phyloP scores from a whole-genome alignment of 2,329 filamentous ascomycete genomes.

The Leptographium lundbergii region DNA sequence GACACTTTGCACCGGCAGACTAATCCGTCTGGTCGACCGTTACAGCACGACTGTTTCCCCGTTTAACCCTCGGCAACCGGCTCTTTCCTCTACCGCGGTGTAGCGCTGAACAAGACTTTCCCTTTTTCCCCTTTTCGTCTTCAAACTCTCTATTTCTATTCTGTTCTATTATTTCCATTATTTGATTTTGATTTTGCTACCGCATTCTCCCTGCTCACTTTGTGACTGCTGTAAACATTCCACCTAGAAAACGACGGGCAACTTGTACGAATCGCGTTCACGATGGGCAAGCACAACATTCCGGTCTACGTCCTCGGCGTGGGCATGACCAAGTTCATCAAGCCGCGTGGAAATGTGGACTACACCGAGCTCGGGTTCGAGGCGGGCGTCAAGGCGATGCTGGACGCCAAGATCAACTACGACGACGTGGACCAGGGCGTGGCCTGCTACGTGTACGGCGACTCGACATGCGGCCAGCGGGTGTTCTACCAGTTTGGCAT shows the following conservation, averaged over 20 bases:
- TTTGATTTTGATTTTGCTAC: no score
- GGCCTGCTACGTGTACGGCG: slow-evolving; percentile 97
- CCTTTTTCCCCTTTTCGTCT: neutral
- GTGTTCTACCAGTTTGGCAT: slow-evolving; percentile 99
- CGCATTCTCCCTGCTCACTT: no score
- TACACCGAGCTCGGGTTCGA: slow-evolving; percentile 93
- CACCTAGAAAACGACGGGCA: no score
- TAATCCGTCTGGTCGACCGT: no score
- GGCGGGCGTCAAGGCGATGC: slow-evolving; percentile 76
- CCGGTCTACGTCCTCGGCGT: slow-evolving; percentile 84
- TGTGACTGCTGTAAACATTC: no score
- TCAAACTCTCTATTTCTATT: neutral
- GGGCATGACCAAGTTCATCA: slow-evolving; percentile 99
- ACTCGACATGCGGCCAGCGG: slow-evolving; percentile 86
- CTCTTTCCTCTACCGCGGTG: no score
- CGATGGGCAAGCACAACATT: slow-evolving; percentile 37
- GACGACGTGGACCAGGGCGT: slow-evolving; percentile 91
- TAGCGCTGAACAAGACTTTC: neutral
- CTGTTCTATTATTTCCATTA: no score
- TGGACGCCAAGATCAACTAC: slow-evolving; percentile 83
- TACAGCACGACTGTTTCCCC: no score
- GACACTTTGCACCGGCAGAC: no score
- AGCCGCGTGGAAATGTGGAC: slow-evolving; percentile 85
- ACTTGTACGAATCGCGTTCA: no score
- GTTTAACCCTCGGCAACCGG: no score